phyloP scores from a whole-genome alignment of 768 basidiomycete genomes.

The Suillus hirtellus region DNA sequence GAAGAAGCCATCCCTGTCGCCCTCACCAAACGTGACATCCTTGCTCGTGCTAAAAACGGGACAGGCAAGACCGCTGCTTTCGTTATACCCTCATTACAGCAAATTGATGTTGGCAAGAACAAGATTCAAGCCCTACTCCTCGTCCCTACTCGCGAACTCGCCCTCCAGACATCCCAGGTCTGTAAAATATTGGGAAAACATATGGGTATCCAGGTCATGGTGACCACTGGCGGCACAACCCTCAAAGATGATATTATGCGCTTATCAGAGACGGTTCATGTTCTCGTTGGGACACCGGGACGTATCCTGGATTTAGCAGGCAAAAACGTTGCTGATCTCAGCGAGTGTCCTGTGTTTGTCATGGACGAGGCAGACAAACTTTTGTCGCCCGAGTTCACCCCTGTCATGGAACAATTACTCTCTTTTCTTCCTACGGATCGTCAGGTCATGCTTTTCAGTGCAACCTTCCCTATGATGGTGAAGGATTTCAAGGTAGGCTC shows the following conservation, averaged over 20 bases:
- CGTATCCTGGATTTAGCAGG: conserved; percentile 93
- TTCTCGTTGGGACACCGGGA: conserved; percentile 96
- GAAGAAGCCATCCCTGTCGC: conserved; percentile 98
- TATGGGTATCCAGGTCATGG: conserved; percentile 96
- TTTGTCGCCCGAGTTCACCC: conserved; percentile 94
- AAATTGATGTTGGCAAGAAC: conserved; percentile 76
- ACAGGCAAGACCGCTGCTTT: conserved; percentile 99
- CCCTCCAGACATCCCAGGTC: conserved; percentile 97
- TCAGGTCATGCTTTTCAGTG: conserved; percentile 99
- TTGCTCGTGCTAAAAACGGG: conserved; percentile 94
- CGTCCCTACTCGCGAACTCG: conserved; percentile 98
- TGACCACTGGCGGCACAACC: conserved; percentile 97
- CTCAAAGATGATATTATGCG: conserved; percentile 98
- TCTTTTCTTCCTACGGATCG: conserved; percentile 79
- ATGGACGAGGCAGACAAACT: conserved; percentile 99
- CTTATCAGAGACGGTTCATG: conserved; percentile 85
- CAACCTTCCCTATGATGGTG: conserved; percentile 98
- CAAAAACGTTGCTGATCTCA: conserved; percentile 91
- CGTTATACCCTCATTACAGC: conserved; percentile 95
- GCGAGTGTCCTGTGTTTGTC: conserved; percentile 93
- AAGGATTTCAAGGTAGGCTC: conserved; percentile 91
- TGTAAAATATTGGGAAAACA: conserved; percentile 97
- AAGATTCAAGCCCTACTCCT: conserved; percentile 97
- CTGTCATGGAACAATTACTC: conserved; percentile 96
- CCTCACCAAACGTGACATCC: conserved; percentile 89